Percentiles rank a stretch among this genome's conserved stretches.
phyloP scores from a whole-genome alignment of 2,329 filamentous ascomycete genomes.

The Phoma herbarum region DNA sequence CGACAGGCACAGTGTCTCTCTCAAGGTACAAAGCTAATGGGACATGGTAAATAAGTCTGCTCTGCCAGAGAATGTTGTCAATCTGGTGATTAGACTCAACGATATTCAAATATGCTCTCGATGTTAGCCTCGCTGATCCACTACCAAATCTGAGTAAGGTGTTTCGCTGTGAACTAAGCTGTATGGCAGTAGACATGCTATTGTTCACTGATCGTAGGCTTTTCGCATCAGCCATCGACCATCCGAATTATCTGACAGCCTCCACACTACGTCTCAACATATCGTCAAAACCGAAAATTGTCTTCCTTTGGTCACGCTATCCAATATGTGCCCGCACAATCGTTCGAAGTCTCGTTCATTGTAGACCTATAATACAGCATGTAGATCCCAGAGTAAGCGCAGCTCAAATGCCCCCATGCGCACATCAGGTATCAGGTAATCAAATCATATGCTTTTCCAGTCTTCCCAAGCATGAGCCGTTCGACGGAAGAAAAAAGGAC shows the following conservation, averaged over 20 bases:
- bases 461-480: conserved; percentile 30
- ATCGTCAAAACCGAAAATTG: not conserved
- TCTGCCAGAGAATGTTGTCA: too few species aligned
- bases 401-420: conserved; percentile 23
- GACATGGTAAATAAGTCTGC: not conserved
- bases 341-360: conserved; percentile 33
- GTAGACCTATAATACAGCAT: conserved; percentile 48
- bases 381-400: conserved; percentile 27
- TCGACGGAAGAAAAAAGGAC: conserved; percentile 20
- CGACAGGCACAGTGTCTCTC: not conserved
- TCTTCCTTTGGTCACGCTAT: not conserved
- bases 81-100: not conserved
- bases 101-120: not conserved
- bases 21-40: not conserved
- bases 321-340: not conserved
- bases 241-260: not conserved
- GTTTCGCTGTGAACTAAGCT: not conserved
- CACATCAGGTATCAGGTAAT: conserved; percentile 23
- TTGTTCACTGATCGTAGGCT: not conserved
- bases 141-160: not conserved
- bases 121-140: not conserved
- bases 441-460: conserved; percentile 37
- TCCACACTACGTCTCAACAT: not conserved
- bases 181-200: not conserved
- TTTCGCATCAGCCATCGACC: not conserved